Conservation (phyloP, 2,329 filamentous ascomycete species). For the Exophiala sp. region DNA sequence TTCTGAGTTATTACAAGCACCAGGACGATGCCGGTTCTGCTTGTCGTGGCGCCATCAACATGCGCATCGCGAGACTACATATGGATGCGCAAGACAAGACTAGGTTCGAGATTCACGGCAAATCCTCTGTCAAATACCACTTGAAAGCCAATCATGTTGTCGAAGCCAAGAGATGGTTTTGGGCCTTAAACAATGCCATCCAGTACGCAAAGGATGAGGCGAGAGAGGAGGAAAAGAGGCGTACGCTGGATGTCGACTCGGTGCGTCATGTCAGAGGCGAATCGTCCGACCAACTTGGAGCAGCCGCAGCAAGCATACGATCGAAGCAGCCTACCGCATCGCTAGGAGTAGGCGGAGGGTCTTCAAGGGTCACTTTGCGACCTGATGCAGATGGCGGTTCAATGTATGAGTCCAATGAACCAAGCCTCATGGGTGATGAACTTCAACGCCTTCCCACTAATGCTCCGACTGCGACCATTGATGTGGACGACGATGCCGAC, state of each 20-base stretch:
- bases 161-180: conserved; percentile 97
- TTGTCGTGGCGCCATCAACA: conserved; percentile 96
- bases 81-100: conserved; percentile 98
- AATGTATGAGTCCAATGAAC: conserved; percentile 51
- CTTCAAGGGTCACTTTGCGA: conserved; percentile 45
- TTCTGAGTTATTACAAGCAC: conserved; percentile 98
- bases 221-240: conserved; percentile 76
- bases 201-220: conserved; percentile 98
- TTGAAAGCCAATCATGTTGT: conserved; percentile 97
- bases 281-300: conserved; percentile 40
- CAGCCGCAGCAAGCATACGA: conserved; percentile 32
- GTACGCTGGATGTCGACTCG: conserved; percentile 66
- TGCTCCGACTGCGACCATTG: conserved; percentile 46
- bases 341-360: conserved; percentile 35
- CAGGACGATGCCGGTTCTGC: conserved; percentile 95
- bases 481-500: conserved; percentile 62
- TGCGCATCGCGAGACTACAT: conserved; percentile 88
- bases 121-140: conserved; percentile 97
- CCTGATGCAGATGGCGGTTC: conserved; percentile 53
- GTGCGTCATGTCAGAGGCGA: conserved; percentile 75
- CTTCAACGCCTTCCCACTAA: conserved; percentile 46
- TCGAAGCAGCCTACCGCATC: conserved; percentile 34
- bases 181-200: conserved; percentile 97
- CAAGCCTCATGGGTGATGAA: conserved; percentile 48
- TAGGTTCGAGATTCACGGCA: conserved; percentile 94